Evolutionary conservation across 2,329 filamentous ascomycete genomes (phyloP), one percentile per base, ranked within the genome.

Genomic region (Conoideocrella luteorostrata): DNA sequence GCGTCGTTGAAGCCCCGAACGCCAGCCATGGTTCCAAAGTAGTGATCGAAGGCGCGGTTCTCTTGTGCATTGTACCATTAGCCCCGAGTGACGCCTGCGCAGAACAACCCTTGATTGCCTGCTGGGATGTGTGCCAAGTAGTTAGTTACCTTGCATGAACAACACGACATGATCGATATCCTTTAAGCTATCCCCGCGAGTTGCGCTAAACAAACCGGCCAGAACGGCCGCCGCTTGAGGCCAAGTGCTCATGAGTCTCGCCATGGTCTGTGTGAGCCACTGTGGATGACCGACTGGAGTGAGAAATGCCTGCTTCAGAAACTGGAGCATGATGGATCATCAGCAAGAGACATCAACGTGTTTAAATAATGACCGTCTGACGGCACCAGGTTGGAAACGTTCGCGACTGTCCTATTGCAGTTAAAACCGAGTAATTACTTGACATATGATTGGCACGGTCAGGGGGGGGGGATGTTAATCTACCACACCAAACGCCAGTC

Each of bases 151-250:
- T 52, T 77, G 74, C 74, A 78, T 78, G 58, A 77, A 77, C 10
- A 77, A 67, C 10, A 77, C 67, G 22, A 77, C 73, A 71, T 78
- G 74, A 20, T 77, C 65, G 45, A 78, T 72, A 45, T 77, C 73
- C 5, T 44, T 40, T 23, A 55, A 36, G 30, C 52, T 26, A 21
- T 17, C 36, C 7, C 20, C 22, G 7, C 7, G n/a, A 11, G 34
- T 22, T 5, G 18, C 7, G 11, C 34, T n/a, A 11, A 22, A 18
- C 34, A 37, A 13, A 28, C 7, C 13, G 26, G 26, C 26, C 13
- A 13, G 7, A 7, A 28, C 26, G 26, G 7, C 26, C 13, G 26
- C 26, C n/a, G n/a, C n/a, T n/a, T n/a, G n/a, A n/a, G n/a, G n/a
- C n/a, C n/a, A n/a, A 13, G 26, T 28, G 26, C 26, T 28, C 26